These are phyloP conservation scores for Epichloe bromicola DNA, from an alignment of 2,329 filamentous ascomycete species.

Conservation along the genomic window DNA sequence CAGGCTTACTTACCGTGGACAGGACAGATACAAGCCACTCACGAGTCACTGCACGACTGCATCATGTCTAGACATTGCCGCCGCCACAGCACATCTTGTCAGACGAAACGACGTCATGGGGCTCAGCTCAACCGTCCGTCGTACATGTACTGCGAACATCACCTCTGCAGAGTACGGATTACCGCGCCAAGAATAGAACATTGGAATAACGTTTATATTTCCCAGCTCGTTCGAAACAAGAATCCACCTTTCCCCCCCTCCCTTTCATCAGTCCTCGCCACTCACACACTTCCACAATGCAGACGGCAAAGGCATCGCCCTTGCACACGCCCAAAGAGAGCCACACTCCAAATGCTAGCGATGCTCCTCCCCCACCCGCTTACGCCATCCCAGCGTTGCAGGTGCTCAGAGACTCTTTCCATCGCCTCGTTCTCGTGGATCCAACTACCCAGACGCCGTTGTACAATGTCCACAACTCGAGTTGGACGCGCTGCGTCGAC, in stretches of 20 bases:
- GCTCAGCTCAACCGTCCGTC: not conserved
- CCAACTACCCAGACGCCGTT: not conserved
- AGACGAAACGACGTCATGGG: not conserved
- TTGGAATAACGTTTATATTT: not conserved
- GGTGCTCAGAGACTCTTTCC: not conserved
- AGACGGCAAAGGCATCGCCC: not conserved
- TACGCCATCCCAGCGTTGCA: not conserved
- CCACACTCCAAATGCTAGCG: not conserved
- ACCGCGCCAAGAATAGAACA: not conserved
- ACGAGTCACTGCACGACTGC: not conserved
- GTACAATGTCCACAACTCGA: not conserved
- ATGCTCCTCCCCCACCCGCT: not conserved
- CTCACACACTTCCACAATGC: not conserved
- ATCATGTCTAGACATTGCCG: not conserved
- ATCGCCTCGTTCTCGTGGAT: not conserved
- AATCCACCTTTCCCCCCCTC: no score
- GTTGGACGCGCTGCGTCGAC: not conserved
- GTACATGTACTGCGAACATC: not conserved
- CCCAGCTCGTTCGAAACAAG: not conserved
- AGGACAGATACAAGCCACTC: not conserved
- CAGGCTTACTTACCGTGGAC: no score
- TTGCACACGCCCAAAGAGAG: not conserved
- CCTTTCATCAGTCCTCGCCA: no score
- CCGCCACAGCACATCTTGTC: not conserved
- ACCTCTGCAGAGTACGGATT: no score